Evolutionary conservation across 495 filamentous ascomycete species (phyloP).

Genomic region (Collariella sp.): DNA sequence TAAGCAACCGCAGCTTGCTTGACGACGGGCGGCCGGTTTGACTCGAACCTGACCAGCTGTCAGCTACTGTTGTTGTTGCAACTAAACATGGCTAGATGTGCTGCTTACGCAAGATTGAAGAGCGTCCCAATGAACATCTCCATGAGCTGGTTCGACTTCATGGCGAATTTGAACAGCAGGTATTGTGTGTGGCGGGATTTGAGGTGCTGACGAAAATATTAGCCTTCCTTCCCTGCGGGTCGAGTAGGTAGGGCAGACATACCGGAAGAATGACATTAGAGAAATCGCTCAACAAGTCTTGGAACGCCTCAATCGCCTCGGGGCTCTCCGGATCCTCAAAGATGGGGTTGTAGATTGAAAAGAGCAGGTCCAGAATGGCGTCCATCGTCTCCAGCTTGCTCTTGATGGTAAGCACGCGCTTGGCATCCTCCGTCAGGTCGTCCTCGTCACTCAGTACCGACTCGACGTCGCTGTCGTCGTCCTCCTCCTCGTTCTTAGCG

Average conservation of each 20-base stretch:
- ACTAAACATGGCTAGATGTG: neutral
- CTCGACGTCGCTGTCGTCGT: conserved; percentile 51
- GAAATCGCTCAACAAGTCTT: conserved; percentile 74
- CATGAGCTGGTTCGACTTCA: conserved; percentile 61
- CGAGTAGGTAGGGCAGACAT: conserved; percentile 48
- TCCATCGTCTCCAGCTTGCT: conserved; percentile 87
- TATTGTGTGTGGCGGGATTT: conserved; percentile 30
- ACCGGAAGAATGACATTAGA: conserved; percentile 78
- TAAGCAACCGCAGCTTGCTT: conserved; percentile 86
- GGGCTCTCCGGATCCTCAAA: conserved; percentile 49
- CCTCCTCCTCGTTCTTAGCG: conserved; percentile 47
- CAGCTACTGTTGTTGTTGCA: neutral
- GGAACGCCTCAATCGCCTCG: conserved; percentile 47
- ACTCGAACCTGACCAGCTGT: conserved; percentile 31
- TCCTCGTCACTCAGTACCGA: conserved; percentile 41
- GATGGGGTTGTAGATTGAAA: conserved; percentile 65
- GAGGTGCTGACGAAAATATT: conserved; percentile 16
- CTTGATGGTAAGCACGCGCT: conserved; percentile 53
- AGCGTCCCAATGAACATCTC: conserved; percentile 76
- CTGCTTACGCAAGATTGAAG: conserved; percentile 44
- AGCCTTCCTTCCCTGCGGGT: neutral
- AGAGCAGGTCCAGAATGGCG: conserved; percentile 79
- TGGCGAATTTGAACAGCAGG: conserved; percentile 83
- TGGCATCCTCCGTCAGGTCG: conserved; percentile 38
- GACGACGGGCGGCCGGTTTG: conserved; percentile 53